These are phyloP conservation scores for Friedmanniomyces endolithicus DNA, from an alignment of 495 filamentous ascomycete species.

Conservation along the genomic window DNA sequence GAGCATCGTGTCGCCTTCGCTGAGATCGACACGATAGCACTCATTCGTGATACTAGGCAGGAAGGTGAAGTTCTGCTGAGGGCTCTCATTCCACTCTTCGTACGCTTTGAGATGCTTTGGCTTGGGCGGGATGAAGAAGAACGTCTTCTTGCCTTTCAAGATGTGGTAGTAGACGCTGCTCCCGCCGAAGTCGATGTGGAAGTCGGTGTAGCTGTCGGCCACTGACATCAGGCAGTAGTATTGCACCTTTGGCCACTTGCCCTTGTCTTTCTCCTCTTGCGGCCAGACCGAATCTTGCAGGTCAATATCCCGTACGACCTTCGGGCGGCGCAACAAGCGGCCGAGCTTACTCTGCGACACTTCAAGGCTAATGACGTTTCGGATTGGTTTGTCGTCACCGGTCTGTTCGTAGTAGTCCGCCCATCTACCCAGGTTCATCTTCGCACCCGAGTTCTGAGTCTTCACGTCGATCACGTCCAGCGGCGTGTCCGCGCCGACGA, in stretches of 20 bases:
- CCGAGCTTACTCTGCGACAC: slow-evolving; percentile 58
- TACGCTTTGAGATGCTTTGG: slow-evolving; percentile 65
- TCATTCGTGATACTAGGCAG: slow-evolving; percentile 57
- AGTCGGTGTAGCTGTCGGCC: slow-evolving; percentile 67
- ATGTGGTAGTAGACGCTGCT: slow-evolving; percentile 73
- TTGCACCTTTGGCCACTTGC: slow-evolving; percentile 51
- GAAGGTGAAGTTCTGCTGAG: slow-evolving; percentile 58
- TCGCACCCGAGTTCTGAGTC: slow-evolving; percentile 56
- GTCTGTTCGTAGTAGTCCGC: slow-evolving; percentile 62
- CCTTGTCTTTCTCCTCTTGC: slow-evolving; percentile 43
- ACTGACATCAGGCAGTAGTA: slow-evolving; percentile 72
- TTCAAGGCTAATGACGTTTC: slow-evolving; percentile 68
- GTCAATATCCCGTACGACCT: slow-evolving; percentile 59
- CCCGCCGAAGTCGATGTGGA: slow-evolving; percentile 70
- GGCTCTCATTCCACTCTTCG: slow-evolving; percentile 64
- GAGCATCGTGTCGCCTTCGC: slow-evolving; percentile 63
- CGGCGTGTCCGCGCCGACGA: slow-evolving; percentile 52
- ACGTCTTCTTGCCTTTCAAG: slow-evolving; percentile 62
- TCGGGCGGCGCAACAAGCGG: slow-evolving; percentile 51
- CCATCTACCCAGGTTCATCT: slow-evolving; percentile 63
- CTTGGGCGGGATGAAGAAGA: slow-evolving; percentile 67
- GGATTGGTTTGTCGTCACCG: slow-evolving; percentile 47
- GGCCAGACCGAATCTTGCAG: slow-evolving; percentile 65
- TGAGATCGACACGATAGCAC: slow-evolving; percentile 60
- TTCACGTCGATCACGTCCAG: slow-evolving; percentile 70